A percentile compares a stretch with the other conserved stretches of the same genome.
Evolutionary conservation across 2,329 filamentous ascomycete species (phyloP).

Genomic region (Cercospora citrullina): DNA sequence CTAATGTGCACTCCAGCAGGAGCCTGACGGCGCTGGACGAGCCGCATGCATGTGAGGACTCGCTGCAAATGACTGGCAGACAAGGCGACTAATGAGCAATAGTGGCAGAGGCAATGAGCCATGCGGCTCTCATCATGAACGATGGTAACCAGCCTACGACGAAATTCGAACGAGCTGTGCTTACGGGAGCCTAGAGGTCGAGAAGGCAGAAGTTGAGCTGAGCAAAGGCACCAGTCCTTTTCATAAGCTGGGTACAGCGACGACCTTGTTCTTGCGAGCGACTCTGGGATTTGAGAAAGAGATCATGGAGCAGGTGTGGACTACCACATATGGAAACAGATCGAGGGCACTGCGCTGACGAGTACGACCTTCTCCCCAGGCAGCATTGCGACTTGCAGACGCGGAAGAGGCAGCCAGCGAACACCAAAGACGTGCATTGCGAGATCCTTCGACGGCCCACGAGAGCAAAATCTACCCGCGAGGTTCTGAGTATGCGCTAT

Average conservation of each 20-base stretch:
- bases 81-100: conserved; percentile 22
- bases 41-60: conserved; percentile 59
- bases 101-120: conserved; percentile 49
- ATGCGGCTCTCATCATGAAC: conserved; percentile 40
- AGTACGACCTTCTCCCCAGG: conserved; percentile 37
- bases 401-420: conserved; percentile 75
- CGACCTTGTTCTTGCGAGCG: conserved; percentile 81
- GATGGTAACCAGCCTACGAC: conserved; percentile 40
- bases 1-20: conserved; percentile 48
- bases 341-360: background rate
- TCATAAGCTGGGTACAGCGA: conserved; percentile 78
- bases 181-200: conserved; percentile 61
- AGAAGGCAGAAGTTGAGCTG: conserved; percentile 73
- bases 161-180: conserved; percentile 4
- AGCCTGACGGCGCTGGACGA: conserved; percentile 60
- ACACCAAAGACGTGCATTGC: conserved; percentile 71
- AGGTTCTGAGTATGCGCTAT: conserved; percentile 83
- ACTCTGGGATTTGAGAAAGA: conserved; percentile 90
- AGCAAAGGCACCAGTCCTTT: conserved; percentile 77
- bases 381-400: conserved; percentile 67
- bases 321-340: background rate
- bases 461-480: conserved; percentile 70
- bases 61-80: background rate
- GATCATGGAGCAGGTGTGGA: conserved; percentile 68
- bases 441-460: conserved; percentile 55